Evolutionary conservation across 176 grass and related monocot species (phyloP).

Genomic region (Bromus sterilis): DNA sequence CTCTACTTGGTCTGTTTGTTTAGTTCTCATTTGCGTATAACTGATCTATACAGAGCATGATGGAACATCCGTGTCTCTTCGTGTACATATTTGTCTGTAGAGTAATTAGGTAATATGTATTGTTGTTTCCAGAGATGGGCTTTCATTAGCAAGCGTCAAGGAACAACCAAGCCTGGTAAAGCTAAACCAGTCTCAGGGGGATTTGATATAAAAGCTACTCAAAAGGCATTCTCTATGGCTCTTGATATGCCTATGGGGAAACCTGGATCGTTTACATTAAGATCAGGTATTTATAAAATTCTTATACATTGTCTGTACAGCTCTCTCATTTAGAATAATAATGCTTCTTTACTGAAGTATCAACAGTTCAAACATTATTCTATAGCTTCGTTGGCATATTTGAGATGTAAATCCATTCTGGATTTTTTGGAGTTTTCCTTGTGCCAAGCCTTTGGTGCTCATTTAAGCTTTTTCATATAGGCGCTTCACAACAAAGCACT

Average conservation of each 20-base stretch:
- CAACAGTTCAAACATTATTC: background rate
- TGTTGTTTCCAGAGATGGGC: slow-evolving; percentile 74
- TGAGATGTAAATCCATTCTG: background rate
- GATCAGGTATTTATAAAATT: slow-evolving; percentile 43
- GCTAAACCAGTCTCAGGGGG: slow-evolving; percentile 21
- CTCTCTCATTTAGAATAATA: background rate
- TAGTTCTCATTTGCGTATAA: background rate
- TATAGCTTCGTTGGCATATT: background rate
- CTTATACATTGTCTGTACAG: background rate
- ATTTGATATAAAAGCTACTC: slow-evolving; percentile 38
- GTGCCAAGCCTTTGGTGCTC: background rate
- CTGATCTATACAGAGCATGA: background rate
- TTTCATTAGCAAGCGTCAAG: slow-evolving; percentile 56
- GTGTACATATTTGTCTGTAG: background rate
- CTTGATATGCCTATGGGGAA: slow-evolving; percentile 33
- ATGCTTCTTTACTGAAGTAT: background rate
- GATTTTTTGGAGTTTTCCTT: background rate
- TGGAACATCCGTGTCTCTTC: background rate
- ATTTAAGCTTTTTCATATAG: slow-evolving; percentile 19
- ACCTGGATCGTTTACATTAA: background rate
- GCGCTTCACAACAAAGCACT: slow-evolving; percentile 12
- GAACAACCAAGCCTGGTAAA: slow-evolving; percentile 16
- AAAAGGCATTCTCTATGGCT: slow-evolving; percentile 53
- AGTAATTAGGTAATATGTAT: background rate
- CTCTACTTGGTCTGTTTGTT: background rate